Evolutionary conservation across 2,329 filamentous ascomycete species (phyloP).

Genomic region (Sordariomycetes sp.): DNA sequence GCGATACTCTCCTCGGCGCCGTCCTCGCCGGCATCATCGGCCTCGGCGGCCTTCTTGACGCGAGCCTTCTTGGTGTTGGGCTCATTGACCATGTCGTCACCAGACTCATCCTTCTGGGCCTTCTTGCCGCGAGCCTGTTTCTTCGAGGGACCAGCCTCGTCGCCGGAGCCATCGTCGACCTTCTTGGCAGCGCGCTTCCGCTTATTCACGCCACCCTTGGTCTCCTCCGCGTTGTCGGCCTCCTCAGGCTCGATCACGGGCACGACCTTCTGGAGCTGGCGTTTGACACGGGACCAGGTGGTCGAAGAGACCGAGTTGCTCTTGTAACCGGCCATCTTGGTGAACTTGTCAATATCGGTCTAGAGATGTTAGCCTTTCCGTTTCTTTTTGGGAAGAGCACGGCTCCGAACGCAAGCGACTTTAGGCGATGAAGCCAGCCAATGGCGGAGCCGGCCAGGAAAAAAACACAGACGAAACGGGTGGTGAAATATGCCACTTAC

Average conservation of each 20-base stretch:
- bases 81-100: background rate
- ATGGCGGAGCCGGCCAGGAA: background rate
- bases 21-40: background rate
- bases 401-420: background rate
- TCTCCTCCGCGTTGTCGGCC: background rate
- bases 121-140: background rate
- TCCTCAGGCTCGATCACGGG: background rate
- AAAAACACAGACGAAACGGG: background rate
- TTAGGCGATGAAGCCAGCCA: background rate
- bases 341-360: slow-evolving; percentile 1
- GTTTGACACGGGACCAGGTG: slow-evolving; percentile 2
- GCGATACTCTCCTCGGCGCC: background rate
- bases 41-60: no score
- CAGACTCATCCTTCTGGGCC: background rate
- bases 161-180: background rate
- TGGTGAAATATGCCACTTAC: background rate
- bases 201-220: background rate
- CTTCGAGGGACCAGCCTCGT: background rate
- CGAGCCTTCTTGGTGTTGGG: background rate
- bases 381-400: background rate
- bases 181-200: background rate
- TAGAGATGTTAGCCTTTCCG: background rate
- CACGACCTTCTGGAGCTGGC: background rate
- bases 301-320: background rate
- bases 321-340: background rate